Evolutionary conservation across 495 filamentous ascomycete species (phyloP).

Genomic region (Penicillium mononematosum): DNA sequence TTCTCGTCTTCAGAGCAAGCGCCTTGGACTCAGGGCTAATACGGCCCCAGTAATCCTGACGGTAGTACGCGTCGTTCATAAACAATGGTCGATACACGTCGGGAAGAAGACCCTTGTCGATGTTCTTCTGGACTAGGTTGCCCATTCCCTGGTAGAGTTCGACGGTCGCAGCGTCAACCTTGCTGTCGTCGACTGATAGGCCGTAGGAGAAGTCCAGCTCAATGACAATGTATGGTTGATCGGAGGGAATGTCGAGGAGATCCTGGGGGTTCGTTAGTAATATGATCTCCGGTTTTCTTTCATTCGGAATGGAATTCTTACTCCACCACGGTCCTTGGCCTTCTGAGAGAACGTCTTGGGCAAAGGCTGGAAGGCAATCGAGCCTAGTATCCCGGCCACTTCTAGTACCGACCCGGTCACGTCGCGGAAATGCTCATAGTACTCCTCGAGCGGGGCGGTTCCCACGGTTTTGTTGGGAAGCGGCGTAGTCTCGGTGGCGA

Average conservation of each 20-base stretch:
- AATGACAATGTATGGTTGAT: slow-evolving; percentile 54
- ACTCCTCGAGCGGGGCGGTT: slow-evolving; percentile 42
- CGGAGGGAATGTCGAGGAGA: slow-evolving; percentile 50
- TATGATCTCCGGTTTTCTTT: not conserved
- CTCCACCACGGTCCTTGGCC: slow-evolving; percentile 48
- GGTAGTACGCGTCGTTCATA: slow-evolving; percentile 58
- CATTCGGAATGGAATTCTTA: slow-evolving; percentile 19
- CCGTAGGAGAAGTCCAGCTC: slow-evolving; percentile 57
- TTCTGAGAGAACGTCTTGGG: slow-evolving; percentile 48
- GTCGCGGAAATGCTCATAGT: slow-evolving; percentile 55
- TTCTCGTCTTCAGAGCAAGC: slow-evolving; percentile 39
- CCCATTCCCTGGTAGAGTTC: slow-evolving; percentile 36
- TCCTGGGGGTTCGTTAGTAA: slow-evolving; percentile 34
- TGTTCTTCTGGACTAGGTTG: slow-evolving; percentile 34
- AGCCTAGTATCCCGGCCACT: slow-evolving; percentile 49
- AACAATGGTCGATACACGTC: slow-evolving; percentile 58
- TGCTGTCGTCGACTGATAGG: slow-evolving; percentile 40
- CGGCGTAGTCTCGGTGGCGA: slow-evolving; percentile 57
- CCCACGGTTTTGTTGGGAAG: slow-evolving; percentile 45
- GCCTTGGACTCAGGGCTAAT: slow-evolving; percentile 48
- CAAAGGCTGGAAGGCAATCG: slow-evolving; percentile 57
- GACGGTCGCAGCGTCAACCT: slow-evolving; percentile 51
- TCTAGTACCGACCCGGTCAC: slow-evolving; percentile 38
- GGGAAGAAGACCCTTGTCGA: slow-evolving; percentile 44
- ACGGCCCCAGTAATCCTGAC: slow-evolving; percentile 59